Conservation (phyloP, 306 rosid species). For the Lotus japonicus region DNA sequence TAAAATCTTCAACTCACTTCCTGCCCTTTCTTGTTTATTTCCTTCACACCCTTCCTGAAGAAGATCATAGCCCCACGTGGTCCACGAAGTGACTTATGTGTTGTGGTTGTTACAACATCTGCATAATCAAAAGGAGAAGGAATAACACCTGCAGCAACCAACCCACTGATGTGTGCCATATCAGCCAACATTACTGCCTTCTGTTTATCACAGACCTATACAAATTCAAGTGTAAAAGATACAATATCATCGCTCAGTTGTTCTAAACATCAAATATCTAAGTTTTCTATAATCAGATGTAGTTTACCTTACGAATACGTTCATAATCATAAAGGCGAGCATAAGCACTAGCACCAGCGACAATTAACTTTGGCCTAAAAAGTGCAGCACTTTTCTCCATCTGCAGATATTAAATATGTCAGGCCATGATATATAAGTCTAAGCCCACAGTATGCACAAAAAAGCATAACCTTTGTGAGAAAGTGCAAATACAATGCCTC, state of each 20-base stretch:
- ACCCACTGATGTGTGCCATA: constrained; percentile 96
- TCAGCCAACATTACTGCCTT: constrained; percentile 96
- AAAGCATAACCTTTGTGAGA: background rate
- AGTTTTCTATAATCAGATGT: background rate
- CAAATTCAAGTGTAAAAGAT: background rate
- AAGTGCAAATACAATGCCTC: background rate
- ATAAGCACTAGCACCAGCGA: constrained; percentile 99
- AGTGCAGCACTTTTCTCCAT: constrained; percentile 92
- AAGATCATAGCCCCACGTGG: constrained; percentile 99
- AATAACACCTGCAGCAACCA: constrained; percentile 95
- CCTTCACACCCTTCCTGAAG: constrained; percentile 84
- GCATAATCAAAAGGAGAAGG: constrained; percentile 98
- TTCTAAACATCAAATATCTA: background rate
- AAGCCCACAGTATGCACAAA: constrained; percentile 1
- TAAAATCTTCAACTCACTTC: constrained; percentile 57
- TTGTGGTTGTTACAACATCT: constrained; percentile 94
- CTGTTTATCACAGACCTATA: constrained; percentile 88
- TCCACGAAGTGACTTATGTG: constrained; percentile 93
- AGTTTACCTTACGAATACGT: constrained; percentile 79
- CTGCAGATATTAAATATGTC: constrained; percentile 38
- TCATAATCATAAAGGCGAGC: constrained; percentile 94
- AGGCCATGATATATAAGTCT: background rate
- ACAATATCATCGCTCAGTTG: constrained; percentile 1
- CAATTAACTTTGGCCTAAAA: constrained; percentile 91
- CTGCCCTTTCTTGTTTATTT: constrained; percentile 82